phyloP scores from a whole-genome alignment of 2,329 filamentous ascomycete genomes.

The Microcyclosporella mali region DNA sequence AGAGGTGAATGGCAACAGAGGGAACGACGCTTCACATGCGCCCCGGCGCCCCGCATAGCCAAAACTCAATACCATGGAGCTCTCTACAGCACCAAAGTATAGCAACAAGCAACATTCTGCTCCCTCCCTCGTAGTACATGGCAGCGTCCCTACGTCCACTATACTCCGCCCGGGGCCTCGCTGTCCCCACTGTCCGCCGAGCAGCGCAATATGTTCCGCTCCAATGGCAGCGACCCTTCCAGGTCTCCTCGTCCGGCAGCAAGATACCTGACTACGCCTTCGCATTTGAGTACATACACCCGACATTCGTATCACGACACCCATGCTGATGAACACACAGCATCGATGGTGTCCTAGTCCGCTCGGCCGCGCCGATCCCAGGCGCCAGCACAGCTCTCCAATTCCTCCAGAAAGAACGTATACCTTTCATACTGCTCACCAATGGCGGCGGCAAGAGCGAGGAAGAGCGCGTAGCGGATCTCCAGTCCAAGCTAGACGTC shows the following conservation, averaged over 20 bases:
- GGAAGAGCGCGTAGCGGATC: constrained; percentile 61
- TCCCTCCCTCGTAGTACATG: too few species aligned
- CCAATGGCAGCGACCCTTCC: constrained; percentile 4
- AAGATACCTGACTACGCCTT: constrained; percentile 8
- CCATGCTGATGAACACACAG: constrained; percentile 35
- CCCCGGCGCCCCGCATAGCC: too few species aligned
- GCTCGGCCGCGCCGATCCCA: constrained; percentile 70
- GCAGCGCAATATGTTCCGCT: not conserved
- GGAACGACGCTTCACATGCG: too few species aligned
- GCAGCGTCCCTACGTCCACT: too few species aligned
- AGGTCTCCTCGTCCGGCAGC: not conserved
- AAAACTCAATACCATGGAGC: too few species aligned
- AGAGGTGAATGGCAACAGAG: too few species aligned
- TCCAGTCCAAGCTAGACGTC: constrained; percentile 60
- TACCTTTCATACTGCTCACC: constrained; percentile 91
- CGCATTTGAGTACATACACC: constrained; percentile 3
- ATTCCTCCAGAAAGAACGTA: constrained; percentile 65
- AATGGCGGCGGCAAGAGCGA: constrained; percentile 91
- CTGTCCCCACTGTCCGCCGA: too few species aligned
- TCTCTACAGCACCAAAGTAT: too few species aligned
- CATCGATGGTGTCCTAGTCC: constrained; percentile 93
- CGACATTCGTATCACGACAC: too few species aligned
- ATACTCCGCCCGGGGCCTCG: too few species aligned
- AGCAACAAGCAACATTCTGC: too few species aligned
- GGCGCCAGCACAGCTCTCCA: constrained; percentile 68